A percentile compares a stretch with the other conserved stretches of the same genome.
Conservation (phyloP, 257 asterid species). For the Solanum raphanifolium region DNA sequence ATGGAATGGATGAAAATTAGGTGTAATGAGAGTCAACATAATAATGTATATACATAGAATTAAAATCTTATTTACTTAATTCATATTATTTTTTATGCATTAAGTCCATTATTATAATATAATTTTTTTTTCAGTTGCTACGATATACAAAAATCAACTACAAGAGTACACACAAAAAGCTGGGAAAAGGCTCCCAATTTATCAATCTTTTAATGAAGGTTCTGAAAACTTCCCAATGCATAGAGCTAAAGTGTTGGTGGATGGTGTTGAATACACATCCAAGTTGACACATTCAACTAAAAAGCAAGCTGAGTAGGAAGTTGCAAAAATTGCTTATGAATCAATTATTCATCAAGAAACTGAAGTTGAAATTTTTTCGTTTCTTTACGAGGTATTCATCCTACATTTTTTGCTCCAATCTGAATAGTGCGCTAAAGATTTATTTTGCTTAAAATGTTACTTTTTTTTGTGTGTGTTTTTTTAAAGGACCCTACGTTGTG, state of each 20-base stretch:
- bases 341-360: background rate
- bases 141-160: constrained; percentile 3
- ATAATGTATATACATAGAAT: no score
- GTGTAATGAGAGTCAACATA: no score
- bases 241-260: no score
- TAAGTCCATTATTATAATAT: background rate
- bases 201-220: no score
- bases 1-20: no score
- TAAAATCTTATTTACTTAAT: background rate
- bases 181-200: no score
- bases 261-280: background rate
- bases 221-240: no score
- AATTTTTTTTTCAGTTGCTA: no score
- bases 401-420: background rate
- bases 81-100: background rate
- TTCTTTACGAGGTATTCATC: constrained; percentile 1
- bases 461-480: background rate
- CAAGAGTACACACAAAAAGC: background rate
- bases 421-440: background rate
- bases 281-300: background rate
- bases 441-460: background rate
- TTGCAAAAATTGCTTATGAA: constrained; percentile 13
- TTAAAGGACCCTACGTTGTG: constrained; percentile 6
- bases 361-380: background rate
- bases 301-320: constrained; percentile 18